Evolutionary conservation across 306 rosid species (phyloP).

Genomic region (Dryas octopetala): DNA sequence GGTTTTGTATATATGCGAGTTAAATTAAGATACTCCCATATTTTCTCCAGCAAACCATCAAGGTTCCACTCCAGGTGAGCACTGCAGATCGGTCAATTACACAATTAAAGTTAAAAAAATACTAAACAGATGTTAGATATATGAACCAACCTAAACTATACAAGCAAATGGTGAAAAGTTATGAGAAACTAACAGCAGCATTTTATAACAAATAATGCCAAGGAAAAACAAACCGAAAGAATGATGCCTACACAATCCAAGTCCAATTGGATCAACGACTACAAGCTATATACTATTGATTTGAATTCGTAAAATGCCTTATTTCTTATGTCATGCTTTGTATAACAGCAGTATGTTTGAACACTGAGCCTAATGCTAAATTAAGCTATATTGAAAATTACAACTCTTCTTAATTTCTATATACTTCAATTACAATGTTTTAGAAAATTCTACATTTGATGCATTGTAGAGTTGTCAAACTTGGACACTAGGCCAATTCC

Average conservation of each 20-base stretch:
- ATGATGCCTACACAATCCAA: not conserved
- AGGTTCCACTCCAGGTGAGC: constrained; percentile 99
- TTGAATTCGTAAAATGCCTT: not conserved
- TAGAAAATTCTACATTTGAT: not conserved
- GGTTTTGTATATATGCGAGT: constrained; percentile 98
- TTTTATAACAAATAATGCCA: not conserved
- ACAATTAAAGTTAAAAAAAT: not conserved
- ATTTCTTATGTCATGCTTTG: not conserved
- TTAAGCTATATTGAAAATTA: not conserved
- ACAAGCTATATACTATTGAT: not conserved
- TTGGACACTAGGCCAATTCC: not conserved
- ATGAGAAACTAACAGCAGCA: not conserved
- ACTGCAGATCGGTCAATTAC: constrained; percentile 49
- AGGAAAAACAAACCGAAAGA: not conserved
- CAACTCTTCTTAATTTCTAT: not conserved
- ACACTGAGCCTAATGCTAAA: not conserved
- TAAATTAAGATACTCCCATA: constrained; percentile 89
- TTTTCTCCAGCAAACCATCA: constrained; percentile 90
- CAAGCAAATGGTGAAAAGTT: not conserved
- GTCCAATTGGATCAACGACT: constrained; percentile 1
- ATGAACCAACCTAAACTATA: not conserved
- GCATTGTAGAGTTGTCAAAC: not conserved
- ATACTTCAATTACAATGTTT: not conserved
- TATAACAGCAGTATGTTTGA: not conserved
- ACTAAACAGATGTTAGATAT: not conserved